Base-by-base conservation (phyloP, 1,284 basidiomycete genomes). In the Cryptococcus deneoformans region DNA sequence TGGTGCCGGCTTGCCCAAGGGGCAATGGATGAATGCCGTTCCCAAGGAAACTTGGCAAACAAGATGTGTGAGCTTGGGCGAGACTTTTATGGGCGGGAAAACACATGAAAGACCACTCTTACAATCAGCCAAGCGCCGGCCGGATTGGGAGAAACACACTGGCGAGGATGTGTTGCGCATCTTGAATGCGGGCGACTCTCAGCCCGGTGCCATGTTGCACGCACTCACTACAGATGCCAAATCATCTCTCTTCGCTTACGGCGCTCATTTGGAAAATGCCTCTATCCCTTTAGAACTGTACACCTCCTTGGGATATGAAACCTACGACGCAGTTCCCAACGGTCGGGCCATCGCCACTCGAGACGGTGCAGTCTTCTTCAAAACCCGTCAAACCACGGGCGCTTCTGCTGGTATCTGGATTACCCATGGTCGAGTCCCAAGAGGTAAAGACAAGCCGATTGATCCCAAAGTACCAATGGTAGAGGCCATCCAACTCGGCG, bases 401-500 rank as follows among this genome's bases (percentile, higher is more conserved):
- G 24, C 37, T 16, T 24, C 37, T 3, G 65, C 66, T 10, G 78
- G 72, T 0, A 60, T 80, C 2, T 81, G 80, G 80, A 76, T 81
- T 59, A 78, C 76, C 11, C 78, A 79, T 56, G 72, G 79, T 11
- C 73, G 80, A 50, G 62, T 76, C 7, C 78, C 79, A 12, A 79
- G 79, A 61, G 69, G 72, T 3, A 71, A 71, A 35, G 61, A 69
- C 5, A 67, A 72, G 35, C 69, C 72, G 1, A 68, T 81, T 24
- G 74, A 76, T n/a, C 73, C 79, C 5, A 81, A 80, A 64, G 66
- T 81, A 8, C 76, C 78, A 2, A 74, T 79, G 49, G 71, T 69
- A 0, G 69, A 77, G 47, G 78, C 76, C 0, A 64, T 80, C 4
- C 50, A 60, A 6, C 64, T 68, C 16, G 68, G 70, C 4, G 76